Evolutionary conservation across 495 filamentous ascomycete species (phyloP), one percentile per base, ranked within the genome.

Genomic region (Aspergillus nanangensis): DNA sequence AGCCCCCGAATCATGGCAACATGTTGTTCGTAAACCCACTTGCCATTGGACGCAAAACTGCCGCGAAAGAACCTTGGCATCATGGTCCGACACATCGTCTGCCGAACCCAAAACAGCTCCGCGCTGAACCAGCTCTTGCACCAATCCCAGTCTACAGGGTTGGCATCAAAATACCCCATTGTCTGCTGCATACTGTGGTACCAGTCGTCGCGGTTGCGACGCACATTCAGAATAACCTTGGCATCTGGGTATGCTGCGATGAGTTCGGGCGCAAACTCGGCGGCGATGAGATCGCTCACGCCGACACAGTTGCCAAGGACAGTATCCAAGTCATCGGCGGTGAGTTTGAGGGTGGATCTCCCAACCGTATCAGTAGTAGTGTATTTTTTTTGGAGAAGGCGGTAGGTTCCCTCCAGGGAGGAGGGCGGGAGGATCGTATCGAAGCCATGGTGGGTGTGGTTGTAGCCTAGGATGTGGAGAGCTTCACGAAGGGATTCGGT

Each of bases 171-270:
- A 20, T 51, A 51, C 14, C 42, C 42, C 37, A 51, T 51, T 5
- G 48, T 46, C 21, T 14, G 15, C 21, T 51, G 29, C 44, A 47
- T 48, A 22, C 46, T 49, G 19, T 23, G n/a, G n/a, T 60, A 46
- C 75, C 75, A 80, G 11, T 48, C 56, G 5, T 71, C 67, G 5
- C 57, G 50, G 41, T 80, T 74, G 10, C 4, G 1, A 22, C 79
- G 69, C 0, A 57, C 67, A 2, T 71, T 76, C 10, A 82, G 59
- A 25, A 82, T 63, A 19, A 81, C 70, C 47, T 78, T 80, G 22
- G 79, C 77, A 11, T 82, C 70, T 0, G 52, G 47, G 38, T 55
- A 55, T 0, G 48, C 43, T 7, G 15, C 18, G 1, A 54, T 38
- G 3, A 82, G 62, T 45, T 82, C 79, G 31, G 69, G 62, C 21